Conservation (phyloP, 306 rosid genomes). For the Cucurbita pepo region DNA sequence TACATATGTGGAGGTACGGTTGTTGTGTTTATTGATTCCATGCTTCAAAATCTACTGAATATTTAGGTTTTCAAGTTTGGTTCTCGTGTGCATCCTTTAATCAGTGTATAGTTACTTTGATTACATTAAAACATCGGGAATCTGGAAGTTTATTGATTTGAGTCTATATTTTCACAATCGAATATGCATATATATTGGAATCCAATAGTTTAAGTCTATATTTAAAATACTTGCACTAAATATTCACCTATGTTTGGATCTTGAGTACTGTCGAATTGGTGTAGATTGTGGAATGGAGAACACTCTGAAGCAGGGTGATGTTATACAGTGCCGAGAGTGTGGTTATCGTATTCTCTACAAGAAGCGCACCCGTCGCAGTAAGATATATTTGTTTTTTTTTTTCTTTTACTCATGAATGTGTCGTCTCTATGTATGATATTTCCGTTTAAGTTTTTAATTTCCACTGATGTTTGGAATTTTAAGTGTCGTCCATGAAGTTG, state of each 20-base stretch:
- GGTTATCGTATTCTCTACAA: constrained; percentile 90
- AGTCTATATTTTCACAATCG: background rate
- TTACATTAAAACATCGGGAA: background rate
- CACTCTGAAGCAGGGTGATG: constrained; percentile 74
- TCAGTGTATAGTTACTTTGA: background rate
- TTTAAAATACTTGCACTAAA: background rate
- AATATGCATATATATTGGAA: too few species aligned
- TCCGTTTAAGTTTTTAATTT: background rate
- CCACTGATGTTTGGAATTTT: background rate
- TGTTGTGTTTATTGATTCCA: background rate
- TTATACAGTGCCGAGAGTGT: constrained; percentile 89
- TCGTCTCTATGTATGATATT: background rate
- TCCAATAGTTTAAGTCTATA: background rate
- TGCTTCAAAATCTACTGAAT: background rate
- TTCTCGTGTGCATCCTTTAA: background rate
- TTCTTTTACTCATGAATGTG: background rate
- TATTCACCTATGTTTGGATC: background rate
- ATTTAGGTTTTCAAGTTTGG: background rate
- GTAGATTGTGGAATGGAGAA: constrained; percentile 89
- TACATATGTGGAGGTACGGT: constrained; percentile 49
- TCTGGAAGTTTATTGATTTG: background rate
- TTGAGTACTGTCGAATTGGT: background rate
- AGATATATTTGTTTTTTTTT: background rate
- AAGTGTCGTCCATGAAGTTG: background rate
- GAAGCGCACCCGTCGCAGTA: constrained; percentile 98